These are phyloP conservation scores for Penicillium desertorum DNA, from an alignment of 495 filamentous ascomycete species.

Conservation along the genomic window DNA sequence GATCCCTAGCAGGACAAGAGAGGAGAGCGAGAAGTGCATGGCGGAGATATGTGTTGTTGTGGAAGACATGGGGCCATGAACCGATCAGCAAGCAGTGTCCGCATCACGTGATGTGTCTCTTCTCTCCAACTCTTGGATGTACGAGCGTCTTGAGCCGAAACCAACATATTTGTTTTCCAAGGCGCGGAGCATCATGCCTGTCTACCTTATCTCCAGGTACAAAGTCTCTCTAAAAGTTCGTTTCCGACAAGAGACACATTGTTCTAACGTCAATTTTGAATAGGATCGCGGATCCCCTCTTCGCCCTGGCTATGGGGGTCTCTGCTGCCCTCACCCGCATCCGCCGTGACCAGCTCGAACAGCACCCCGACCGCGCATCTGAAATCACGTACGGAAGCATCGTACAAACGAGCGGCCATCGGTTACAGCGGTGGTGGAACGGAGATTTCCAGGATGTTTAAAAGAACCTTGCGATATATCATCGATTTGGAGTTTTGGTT, in stretches of 20 bases:
- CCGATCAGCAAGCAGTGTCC: background rate
- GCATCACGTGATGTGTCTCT: slow-evolving; percentile 1
- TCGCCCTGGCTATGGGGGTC: slow-evolving; percentile 77
- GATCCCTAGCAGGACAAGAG: slow-evolving; percentile 5
- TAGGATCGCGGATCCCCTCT: slow-evolving; percentile 79
- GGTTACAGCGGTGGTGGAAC: slow-evolving; percentile 46
- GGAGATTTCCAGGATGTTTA: slow-evolving; percentile 43
- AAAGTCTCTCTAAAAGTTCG: background rate
- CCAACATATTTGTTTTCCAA: background rate
- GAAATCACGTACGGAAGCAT: slow-evolving; percentile 36
- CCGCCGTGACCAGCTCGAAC: slow-evolving; percentile 78
- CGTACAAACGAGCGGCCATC: slow-evolving; percentile 30
- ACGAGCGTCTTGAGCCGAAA: background rate
- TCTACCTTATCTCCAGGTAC: slow-evolving; percentile 48
- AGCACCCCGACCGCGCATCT: slow-evolving; percentile 35
- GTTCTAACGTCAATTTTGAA: slow-evolving; percentile 5
- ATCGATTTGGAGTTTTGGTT: slow-evolving; percentile 1
- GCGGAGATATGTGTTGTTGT: background rate
- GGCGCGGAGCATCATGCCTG: slow-evolving; percentile 26
- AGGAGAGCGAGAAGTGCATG: slow-evolving; percentile 9
- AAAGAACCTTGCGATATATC: slow-evolving; percentile 1
- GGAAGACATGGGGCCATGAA: background rate
- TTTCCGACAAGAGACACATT: background rate
- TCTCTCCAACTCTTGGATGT: background rate
- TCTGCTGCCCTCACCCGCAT: slow-evolving; percentile 57